phyloP scores from a whole-genome alignment of 2,329 filamentous ascomycete genomes.

The Epichloe aotearoae region DNA sequence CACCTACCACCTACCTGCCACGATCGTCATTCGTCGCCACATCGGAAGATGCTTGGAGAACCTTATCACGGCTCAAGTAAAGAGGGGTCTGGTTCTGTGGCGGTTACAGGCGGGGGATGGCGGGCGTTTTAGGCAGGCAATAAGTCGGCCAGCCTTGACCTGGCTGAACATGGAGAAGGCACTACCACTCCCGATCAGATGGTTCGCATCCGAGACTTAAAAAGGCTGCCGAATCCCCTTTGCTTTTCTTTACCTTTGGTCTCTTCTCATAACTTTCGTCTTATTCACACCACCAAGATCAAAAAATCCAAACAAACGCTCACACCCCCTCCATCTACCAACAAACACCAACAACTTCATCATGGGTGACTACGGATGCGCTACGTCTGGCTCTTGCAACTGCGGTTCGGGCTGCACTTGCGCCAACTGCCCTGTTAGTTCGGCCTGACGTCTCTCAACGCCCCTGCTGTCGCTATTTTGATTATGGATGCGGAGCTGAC shows the following conservation, averaged over 20 bases:
- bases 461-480: neutral
- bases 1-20: neutral
- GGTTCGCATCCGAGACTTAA: neutral
- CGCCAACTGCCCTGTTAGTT: conserved; percentile 29
- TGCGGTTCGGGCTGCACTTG: conserved; percentile 31
- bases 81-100: neutral
- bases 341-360: conserved; percentile 12
- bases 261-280: neutral
- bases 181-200: neutral
- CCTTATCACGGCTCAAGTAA: neutral
- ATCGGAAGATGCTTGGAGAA: conserved; percentile 1
- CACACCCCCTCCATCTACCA: neutral
- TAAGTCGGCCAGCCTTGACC: too few species aligned
- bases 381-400: conserved; percentile 26
- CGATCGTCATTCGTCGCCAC: conserved; percentile 6
- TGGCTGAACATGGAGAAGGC: neutral
- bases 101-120: neutral
- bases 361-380: conserved; percentile 30
- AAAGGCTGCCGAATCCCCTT: neutral
- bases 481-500: too few species aligned
- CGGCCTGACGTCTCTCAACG: neutral
- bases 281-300: neutral
- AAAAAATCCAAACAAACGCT: neutral
- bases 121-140: neutral
- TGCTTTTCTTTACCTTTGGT: neutral